These are phyloP conservation scores for Pueraria montana DNA, from an alignment of 306 rosid species.

Conservation along the genomic window DNA sequence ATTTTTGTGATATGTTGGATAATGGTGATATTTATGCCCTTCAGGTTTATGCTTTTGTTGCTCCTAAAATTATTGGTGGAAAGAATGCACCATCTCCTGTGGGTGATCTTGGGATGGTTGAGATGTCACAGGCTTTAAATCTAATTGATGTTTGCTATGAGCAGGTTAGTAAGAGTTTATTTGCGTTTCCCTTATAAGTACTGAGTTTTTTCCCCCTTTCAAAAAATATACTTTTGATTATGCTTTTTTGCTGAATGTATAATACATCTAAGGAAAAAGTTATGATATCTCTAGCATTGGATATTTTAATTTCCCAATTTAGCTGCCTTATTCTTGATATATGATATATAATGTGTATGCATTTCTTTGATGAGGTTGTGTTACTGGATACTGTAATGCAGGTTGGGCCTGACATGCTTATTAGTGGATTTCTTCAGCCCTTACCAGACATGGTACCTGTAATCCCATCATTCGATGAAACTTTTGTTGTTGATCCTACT, in stretches of 20 bases:
- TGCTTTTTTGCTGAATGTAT: conserved; percentile 18
- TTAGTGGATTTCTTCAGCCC: conserved; percentile 93
- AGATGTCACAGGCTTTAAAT: conserved; percentile 94
- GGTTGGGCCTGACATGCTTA: conserved; percentile 94
- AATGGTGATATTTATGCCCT: neutral
- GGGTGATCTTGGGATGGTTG: conserved; percentile 99
- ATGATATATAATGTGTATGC: conserved; percentile 24
- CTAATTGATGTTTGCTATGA: conserved; percentile 84
- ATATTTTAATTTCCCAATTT: conserved; percentile 25
- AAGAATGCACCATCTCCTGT: conserved; percentile 93
- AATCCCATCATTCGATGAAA: conserved; percentile 86
- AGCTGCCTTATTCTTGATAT: conserved; percentile 32
- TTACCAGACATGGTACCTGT: conserved; percentile 76
- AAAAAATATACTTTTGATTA: neutral
- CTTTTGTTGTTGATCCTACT: conserved; percentile 81
- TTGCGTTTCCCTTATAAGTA: conserved; percentile 24
- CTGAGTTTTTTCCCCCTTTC: neutral
- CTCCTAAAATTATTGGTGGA: conserved; percentile 98
- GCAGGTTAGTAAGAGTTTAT: conserved; percentile 65
- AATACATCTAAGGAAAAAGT: neutral
- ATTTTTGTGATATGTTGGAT: conserved; percentile 34
- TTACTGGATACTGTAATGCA: conserved; percentile 53
- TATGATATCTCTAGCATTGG: neutral
- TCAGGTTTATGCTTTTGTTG: conserved; percentile 94
- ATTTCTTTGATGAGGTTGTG: conserved; percentile 22